Base-by-base conservation (phyloP, 2,329 filamentous ascomycete genomes). In the Neofusicoccum sp. region DNA sequence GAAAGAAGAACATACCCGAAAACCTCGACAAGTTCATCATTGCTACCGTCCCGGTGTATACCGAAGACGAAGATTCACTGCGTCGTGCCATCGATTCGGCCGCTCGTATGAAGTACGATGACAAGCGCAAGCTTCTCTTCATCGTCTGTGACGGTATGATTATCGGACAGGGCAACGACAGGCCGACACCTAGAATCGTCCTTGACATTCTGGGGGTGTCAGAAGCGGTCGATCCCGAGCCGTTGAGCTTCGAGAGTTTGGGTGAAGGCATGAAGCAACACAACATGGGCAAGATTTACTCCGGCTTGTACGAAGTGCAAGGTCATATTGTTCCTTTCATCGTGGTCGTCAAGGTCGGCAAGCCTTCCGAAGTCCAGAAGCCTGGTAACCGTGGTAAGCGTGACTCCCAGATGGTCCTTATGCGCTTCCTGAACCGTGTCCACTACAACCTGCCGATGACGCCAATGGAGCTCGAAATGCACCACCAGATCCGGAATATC, bases 221-320 rank as follows among this genome's bases (percentile, higher is more conserved):
- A 1, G 93, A 97, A 68, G 90, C 89, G 2, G 90, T 97, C 14
- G 93, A 99, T 70, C 95, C 96, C 0, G 93, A 98, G 73, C 91
- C 95, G 2, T 82, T 99, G 61, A 97, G 92, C 81, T 99, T 99
- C 69, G 93, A 99, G 74, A 93, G 91, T 71, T 84, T 99, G 36
- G 95, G 95, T 62, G 93, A 98, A 77, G 95, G 95, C 73, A 86
- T 89, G 78, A 96, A 96, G 79, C 95, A 98, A 76, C 95, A 98
- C 81, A 99, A 99, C 76, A 98, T 98, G 93, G 95, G 90, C 76
- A 99, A 99, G 78, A 87, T 97, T 65, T 99, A 99, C 78, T 97
- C 95, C 20, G 95, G 95, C 71, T 82, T 99, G 4, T 99, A 99
- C 74, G 95, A 99, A 77, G 93, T 97, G 6, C 91, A 97, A 72